A percentile compares a stretch with the other conserved stretches of the same genome.
These are phyloP conservation scores for Ustulina deusta DNA, from an alignment of 2,329 filamentous ascomycete genomes.

Conservation along the genomic window DNA sequence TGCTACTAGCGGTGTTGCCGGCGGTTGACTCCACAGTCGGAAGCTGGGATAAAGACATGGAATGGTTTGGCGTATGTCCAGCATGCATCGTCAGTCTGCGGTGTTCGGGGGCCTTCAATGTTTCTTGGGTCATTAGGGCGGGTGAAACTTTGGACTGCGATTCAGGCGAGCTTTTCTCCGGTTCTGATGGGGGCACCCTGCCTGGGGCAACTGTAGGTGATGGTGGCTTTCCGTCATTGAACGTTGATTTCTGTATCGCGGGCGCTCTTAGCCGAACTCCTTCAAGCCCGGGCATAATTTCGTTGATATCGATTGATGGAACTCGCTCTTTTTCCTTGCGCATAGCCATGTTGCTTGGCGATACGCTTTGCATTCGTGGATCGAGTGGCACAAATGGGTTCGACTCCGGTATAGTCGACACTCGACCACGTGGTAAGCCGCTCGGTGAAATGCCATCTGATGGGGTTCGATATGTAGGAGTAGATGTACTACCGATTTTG, in stretches of 20 bases:
- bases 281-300: constrained; percentile 70
- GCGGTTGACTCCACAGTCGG: constrained; percentile 59
- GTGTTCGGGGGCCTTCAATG: constrained; percentile 61
- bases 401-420: constrained; percentile 52
- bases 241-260: constrained; percentile 65
- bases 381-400: constrained; percentile 57
- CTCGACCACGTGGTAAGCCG: constrained; percentile 43
- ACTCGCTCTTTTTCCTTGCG: constrained; percentile 51
- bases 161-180: constrained; percentile 45
- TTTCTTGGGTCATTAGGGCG: constrained; percentile 59
- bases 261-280: constrained; percentile 68
- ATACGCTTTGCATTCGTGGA: constrained; percentile 58
- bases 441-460: constrained; percentile 42
- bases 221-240: constrained; percentile 53
- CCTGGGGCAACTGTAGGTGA: constrained; percentile 47
- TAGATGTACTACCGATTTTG: constrained; percentile 34
- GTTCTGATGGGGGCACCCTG: constrained; percentile 48
- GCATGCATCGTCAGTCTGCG: constrained; percentile 70
- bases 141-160: constrained; percentile 48
- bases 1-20: constrained; percentile 56
- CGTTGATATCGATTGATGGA: constrained; percentile 67
- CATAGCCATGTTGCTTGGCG: constrained; percentile 44
- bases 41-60: constrained; percentile 64
- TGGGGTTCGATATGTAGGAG: constrained; percentile 38
- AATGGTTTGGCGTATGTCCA: constrained; percentile 72